These are phyloP conservation scores for Fusarium brachygibbosum DNA, from an alignment of 2,329 filamentous ascomycete species.

Conservation along the genomic window DNA sequence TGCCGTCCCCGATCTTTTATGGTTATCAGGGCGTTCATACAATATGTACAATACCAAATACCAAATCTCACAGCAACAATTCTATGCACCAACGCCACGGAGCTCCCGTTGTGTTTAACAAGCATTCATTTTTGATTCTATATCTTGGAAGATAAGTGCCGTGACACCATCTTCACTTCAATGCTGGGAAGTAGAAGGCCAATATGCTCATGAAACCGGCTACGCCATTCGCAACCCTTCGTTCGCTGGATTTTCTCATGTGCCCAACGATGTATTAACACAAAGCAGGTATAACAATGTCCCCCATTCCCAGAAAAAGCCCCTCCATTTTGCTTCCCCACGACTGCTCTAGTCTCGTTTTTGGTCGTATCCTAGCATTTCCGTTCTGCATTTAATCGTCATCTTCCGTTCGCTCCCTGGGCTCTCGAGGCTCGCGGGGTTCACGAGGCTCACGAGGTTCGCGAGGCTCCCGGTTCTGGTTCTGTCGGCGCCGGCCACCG, in stretches of 20 bases:
- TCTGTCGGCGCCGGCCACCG: conserved; percentile 54
- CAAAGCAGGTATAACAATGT: conserved; percentile 50
- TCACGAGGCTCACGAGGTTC: conserved; percentile 30
- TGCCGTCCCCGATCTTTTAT: neutral
- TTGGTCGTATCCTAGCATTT: conserved; percentile 33
- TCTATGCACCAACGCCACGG: neutral
- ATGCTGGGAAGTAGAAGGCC: conserved; percentile 49
- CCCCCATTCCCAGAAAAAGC: conserved; percentile 40
- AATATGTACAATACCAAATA: conserved; percentile 27
- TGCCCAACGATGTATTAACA: conserved; percentile 54
- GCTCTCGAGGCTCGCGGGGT: conserved; percentile 35
- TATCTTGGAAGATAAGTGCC: conserved; percentile 35
- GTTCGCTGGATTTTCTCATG: conserved; percentile 48
- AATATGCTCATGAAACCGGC: conserved; percentile 54
- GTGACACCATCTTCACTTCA: conserved; percentile 35
- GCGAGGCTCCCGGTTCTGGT: conserved; percentile 38
- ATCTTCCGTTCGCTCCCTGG: conserved; percentile 65
- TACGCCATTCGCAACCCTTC: conserved; percentile 55
- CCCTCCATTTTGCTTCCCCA: conserved; percentile 34
- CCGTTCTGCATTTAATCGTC: conserved; percentile 62
- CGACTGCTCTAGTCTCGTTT: conserved; percentile 38
- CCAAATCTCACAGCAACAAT: conserved; percentile 1
- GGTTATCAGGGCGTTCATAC: neutral
- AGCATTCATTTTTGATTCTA: conserved; percentile 43
- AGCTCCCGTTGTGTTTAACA: conserved; percentile 19